Evolutionary conservation across 1,284 basidiomycete species (phyloP).

Genomic region (Tylopilus sp.): DNA sequence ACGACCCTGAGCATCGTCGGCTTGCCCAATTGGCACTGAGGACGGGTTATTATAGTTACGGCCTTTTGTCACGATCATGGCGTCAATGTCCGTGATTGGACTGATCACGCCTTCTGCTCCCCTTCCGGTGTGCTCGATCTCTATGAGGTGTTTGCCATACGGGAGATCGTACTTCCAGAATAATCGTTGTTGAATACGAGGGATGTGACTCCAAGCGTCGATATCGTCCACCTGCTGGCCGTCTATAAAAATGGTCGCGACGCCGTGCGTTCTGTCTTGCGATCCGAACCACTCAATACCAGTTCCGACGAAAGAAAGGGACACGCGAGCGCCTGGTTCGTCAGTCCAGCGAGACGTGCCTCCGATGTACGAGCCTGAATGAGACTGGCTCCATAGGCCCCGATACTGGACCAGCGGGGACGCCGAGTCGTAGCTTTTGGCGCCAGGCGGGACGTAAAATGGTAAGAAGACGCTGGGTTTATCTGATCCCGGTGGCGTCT

Average conservation of each 20-base stretch:
- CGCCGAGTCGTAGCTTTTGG: slow-evolving; percentile 65
- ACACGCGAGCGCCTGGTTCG: slow-evolving; percentile 49
- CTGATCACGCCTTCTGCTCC: slow-evolving; percentile 38
- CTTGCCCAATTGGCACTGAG: neutral
- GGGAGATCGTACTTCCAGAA: slow-evolving; percentile 60
- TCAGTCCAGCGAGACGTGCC: slow-evolving; percentile 53
- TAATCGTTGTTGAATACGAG: slow-evolving; percentile 57
- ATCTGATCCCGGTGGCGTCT: slow-evolving; percentile 52
- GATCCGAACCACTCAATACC: slow-evolving; percentile 78
- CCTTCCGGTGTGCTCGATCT: slow-evolving; percentile 56
- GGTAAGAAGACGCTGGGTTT: slow-evolving; percentile 52
- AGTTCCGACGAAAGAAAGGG: slow-evolving; percentile 64
- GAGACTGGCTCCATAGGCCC: slow-evolving; percentile 56
- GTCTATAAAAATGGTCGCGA: slow-evolving; percentile 59
- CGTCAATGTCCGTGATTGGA: slow-evolving; percentile 56
- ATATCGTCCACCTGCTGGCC: slow-evolving; percentile 46
- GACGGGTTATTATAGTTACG: slow-evolving; percentile 8
- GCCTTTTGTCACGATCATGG: slow-evolving; percentile 61
- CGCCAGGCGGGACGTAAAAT: slow-evolving; percentile 71
- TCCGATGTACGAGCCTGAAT: slow-evolving; percentile 49
- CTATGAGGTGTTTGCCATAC: slow-evolving; percentile 57
- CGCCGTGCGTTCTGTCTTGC: slow-evolving; percentile 52
- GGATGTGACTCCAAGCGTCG: slow-evolving; percentile 45
- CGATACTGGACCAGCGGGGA: slow-evolving; percentile 62
- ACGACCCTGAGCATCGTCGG: neutral